phyloP scores from a whole-genome alignment of 257 asterid genomes.

The Capsicum rhomboideum region DNA sequence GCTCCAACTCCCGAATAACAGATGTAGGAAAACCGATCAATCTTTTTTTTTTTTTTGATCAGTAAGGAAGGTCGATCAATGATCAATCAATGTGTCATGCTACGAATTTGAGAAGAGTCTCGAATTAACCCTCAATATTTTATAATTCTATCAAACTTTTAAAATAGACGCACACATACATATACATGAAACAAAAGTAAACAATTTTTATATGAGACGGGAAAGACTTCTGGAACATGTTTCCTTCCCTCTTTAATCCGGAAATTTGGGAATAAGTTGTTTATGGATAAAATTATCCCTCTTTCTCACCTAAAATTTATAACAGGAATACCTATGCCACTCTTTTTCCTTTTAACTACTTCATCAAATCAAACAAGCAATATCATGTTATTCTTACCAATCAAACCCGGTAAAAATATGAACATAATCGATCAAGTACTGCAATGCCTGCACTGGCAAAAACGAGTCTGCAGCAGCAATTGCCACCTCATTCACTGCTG shows the following conservation, averaged over 20 bases:
- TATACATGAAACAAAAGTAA: neutral
- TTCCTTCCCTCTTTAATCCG: neutral
- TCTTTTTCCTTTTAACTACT: neutral
- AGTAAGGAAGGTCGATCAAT: too few relatives aligned
- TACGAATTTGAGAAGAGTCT: too few relatives aligned
- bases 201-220: neutral
- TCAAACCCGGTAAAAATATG: conserved; percentile 54
- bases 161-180: too few relatives aligned
- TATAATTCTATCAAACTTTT: too few relatives aligned
- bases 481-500: conserved; percentile 67
- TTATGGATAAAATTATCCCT: neutral
- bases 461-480: conserved; percentile 75
- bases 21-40: too few relatives aligned
- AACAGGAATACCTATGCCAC: neutral
- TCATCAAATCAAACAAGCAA: neutral
- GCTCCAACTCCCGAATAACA: too few relatives aligned
- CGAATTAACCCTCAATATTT: too few relatives aligned
- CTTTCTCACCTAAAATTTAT: neutral
- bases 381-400: conserved; percentile 36
- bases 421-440: conserved; percentile 64
- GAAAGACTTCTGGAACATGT: neutral
- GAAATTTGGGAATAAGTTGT: neutral
- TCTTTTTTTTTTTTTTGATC: too few relatives aligned
- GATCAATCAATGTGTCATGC: too few relatives aligned
- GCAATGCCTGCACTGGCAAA: conserved; percentile 74